Conservation (phyloP, 1,139 yeast genomes). For the Yamadazyma siamensis region DNA sequence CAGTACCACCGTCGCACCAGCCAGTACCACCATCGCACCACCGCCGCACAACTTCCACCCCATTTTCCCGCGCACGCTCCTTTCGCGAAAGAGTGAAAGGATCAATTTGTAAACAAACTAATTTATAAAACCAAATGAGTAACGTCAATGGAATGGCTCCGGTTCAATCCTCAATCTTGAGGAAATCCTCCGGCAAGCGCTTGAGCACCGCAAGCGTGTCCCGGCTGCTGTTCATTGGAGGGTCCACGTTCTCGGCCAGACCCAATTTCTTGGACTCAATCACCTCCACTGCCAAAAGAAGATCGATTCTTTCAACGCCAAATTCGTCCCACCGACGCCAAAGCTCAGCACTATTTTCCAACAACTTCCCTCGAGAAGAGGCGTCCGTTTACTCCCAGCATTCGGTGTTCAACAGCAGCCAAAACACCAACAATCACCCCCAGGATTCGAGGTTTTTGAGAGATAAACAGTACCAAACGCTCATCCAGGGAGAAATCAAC, state of each 20-base stretch:
- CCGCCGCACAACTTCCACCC: too few relatives aligned
- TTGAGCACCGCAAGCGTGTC: slow-evolving; percentile 37
- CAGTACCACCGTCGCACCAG: too few relatives aligned
- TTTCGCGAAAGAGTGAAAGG: too few relatives aligned
- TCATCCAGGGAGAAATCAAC: slow-evolving; percentile 63
- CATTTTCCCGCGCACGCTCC: too few relatives aligned
- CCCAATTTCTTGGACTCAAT: slow-evolving; percentile 11
- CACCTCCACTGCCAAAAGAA: slow-evolving; percentile 1
- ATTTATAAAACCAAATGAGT: slow-evolving; percentile 6
- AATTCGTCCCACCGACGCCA: background rate
- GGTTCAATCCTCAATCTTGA: slow-evolving; percentile 24
- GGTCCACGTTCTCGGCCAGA: slow-evolving; percentile 12
- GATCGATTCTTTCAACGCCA: slow-evolving; percentile 1
- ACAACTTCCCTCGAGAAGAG: too few relatives aligned
- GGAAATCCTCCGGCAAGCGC: slow-evolving; percentile 28
- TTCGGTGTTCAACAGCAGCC: slow-evolving; percentile 4
- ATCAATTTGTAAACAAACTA: too few relatives aligned
- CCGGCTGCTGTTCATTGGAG: slow-evolving; percentile 25
- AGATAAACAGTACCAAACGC: slow-evolving; percentile 63
- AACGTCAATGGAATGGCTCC: slow-evolving; percentile 9
- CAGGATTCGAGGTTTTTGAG: too few relatives aligned
- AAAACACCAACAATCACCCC: too few relatives aligned
- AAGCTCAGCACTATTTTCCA: too few relatives aligned
- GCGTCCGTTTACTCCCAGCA: slow-evolving; percentile 7
- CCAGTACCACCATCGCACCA: too few relatives aligned